phyloP scores from a whole-genome alignment of 345 rosid species.

The Pelargonium nanum region DNA sequence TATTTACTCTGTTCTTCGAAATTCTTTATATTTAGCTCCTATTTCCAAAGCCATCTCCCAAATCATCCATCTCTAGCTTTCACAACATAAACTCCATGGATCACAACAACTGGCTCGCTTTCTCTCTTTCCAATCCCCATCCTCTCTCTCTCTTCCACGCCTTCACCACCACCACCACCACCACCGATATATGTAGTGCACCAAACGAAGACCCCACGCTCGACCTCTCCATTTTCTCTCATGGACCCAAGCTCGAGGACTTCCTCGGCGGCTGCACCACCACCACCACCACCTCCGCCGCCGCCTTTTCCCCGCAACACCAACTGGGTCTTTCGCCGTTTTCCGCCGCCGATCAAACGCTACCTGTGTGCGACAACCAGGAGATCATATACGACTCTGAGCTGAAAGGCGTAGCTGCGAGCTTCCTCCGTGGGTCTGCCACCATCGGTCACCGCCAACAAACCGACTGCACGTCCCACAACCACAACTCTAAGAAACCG shows the following conservation, averaged over 20 bases:
- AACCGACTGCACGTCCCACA: slow-evolving; percentile 10
- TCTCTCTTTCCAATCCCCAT: slow-evolving; percentile 41
- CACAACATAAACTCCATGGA: background rate
- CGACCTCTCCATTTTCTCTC: slow-evolving; percentile 40
- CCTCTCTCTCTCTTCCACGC: slow-evolving; percentile 14
- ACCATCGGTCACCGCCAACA: slow-evolving; percentile 11
- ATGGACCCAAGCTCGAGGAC: slow-evolving; percentile 61
- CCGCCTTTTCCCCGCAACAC: slow-evolving; percentile 14
- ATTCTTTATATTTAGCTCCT: background rate
- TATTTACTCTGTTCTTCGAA: no score
- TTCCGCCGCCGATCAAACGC: slow-evolving; percentile 8
- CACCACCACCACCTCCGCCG: slow-evolving; percentile 2
- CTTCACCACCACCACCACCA: slow-evolving; percentile 11
- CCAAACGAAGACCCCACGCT: slow-evolving; percentile 16
- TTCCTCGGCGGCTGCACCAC: slow-evolving; percentile 65
- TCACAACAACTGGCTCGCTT: slow-evolving; percentile 30
- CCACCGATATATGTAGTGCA: slow-evolving; percentile 5
- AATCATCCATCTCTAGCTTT: background rate
- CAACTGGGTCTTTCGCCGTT: background rate
- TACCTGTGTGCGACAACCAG: slow-evolving; percentile 1
- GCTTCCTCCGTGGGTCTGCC: slow-evolving; percentile 55
- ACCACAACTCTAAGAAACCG: slow-evolving; percentile 17
- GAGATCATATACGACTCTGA: slow-evolving; percentile 52
- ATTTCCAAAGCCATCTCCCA: background rate
- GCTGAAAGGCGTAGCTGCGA: slow-evolving; percentile 66